Base-by-base conservation (phyloP, 2,329 filamentous ascomycete species). In the Fusarium humuli region DNA sequence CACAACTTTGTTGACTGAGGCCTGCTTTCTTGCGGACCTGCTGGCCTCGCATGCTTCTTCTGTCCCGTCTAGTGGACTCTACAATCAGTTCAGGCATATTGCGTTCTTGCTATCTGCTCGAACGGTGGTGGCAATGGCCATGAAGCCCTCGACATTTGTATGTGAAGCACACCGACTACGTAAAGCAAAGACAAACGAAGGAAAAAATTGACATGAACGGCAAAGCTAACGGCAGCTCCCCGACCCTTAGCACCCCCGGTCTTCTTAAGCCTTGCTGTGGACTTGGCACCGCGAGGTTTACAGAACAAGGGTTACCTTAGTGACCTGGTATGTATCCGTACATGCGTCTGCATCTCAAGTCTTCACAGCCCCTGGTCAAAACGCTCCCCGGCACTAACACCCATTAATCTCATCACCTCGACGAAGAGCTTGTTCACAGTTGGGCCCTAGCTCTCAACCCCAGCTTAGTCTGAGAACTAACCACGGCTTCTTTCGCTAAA, bases 201-300 rank as follows among this genome's bases (percentile, higher is more conserved):
- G 44, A 22, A 61, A 57, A 68, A 69, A 65, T 68, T 57, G 47
- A 59, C 61, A 64, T 59, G 64, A 66, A 52, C 65, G 68, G 68
- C 59, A 58, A 67, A 75, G 63, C 70, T 74, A 75, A 71, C 59
- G 69, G 71, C 67, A 70, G 67, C 70, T 74, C 70, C 70, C 70
- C 73, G 72, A 74, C 62, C 59, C 71, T 58, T 65, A 71, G 49
- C 13, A 65, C 65, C 61, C 69, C 67, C 70, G 58, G 73, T 70
- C 54, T 55, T 68, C 70, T 70, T 68, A 72, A 75, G 72, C 72
- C 71, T 70, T 75, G 73, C 52, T 74, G 59, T 46, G 57, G 58
- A 61, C 65, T 65, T 72, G 70, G 66, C 63, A 67, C 65, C 57
- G 44, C 46, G 64, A 61, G 67, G 65, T 60, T 59, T 64, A 52